Percentiles rank a stretch among this genome's conserved stretches.
These are phyloP conservation scores for Globisporangium nagaii DNA, from an alignment of 352 stramenopile species.

Conservation along the genomic window DNA sequence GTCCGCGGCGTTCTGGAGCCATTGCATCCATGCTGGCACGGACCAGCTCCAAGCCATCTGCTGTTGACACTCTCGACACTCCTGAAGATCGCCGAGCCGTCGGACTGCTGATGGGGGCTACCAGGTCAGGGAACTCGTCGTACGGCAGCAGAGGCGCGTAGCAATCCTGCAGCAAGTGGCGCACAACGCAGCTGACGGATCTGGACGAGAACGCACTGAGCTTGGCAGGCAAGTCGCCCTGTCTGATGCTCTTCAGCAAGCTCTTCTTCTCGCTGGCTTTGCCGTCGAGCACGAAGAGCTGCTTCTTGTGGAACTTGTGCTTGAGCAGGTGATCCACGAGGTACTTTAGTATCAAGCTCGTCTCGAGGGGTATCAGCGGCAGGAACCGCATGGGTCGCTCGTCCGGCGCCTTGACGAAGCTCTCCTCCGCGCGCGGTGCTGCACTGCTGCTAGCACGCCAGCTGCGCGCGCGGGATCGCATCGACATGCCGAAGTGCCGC, in stretches of 20 bases:
- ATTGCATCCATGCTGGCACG: conserved; percentile 1
- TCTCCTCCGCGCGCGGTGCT: neutral
- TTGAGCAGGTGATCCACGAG: conserved; percentile 26
- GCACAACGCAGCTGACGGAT: conserved; percentile 18
- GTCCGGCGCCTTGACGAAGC: too few species aligned
- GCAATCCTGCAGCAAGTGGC: conserved; percentile 12
- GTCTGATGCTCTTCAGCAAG: conserved; percentile 13
- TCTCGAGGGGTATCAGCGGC: conserved; percentile 13
- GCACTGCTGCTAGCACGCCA: neutral
- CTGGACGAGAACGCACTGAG: conserved; percentile 24
- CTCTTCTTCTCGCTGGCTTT: conserved; percentile 15
- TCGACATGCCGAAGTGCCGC: too few species aligned
- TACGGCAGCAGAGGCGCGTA: conserved; percentile 24
- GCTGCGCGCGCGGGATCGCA: neutral
- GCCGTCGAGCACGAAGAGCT: conserved; percentile 23
- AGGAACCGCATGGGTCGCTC: conserved; percentile 9
- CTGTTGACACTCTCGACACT: neutral
- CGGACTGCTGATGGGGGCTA: neutral
- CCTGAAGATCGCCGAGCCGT: neutral
- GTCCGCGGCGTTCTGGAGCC: conserved; percentile 11
- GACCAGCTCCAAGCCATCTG: neutral
- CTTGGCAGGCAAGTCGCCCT: conserved; percentile 17
- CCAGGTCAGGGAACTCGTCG: conserved; percentile 1
- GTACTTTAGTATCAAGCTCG: conserved; percentile 21
- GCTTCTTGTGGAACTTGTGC: conserved; percentile 32